Evolutionary conservation across 257 asterid species (phyloP), one percentile per base, ranked within the genome.

Genomic region (Nyctanthes arbortristis): DNA sequence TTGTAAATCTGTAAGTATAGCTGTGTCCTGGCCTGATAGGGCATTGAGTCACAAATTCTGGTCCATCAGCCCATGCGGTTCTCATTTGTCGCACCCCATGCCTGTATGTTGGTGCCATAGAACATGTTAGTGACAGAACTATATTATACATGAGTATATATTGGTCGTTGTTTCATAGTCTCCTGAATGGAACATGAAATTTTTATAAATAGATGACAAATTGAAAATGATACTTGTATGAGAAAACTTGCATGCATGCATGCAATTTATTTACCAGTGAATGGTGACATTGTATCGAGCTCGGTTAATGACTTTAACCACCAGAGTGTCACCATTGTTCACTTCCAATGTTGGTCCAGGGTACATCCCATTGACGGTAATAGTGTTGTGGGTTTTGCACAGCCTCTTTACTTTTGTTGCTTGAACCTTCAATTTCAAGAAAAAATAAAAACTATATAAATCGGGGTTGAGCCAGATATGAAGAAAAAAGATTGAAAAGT

Each of bases 11-110:
- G 77, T 91, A 91, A 2, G 92, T 88, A 82, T 91, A 91, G 66
- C 88, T 91, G 32, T 85, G 86, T 62, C 95, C 97, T 4, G 97
- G 97, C 75, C 87, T 85, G 24, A 91, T 87, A 2, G 97, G 97
- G 81, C 97, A 91, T 66, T 91, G 96, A 35, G 97, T 91, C 78
- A 91, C 82, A 49, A 88, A 91, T 61, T 91, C 97, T 6, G 97
- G 97, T 49, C 97, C 97, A 35, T 91, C 97, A 6, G 97, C 85
- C 97, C 97, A 91, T 40, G 86, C 97, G 0, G 95, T 87, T 58
- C 96, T 80, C 54, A 91, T 76, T 75, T 91, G 97, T 74, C 97
- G 74, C 30, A 88, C 62, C 0, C 97, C 97, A 22, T 91, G 97
- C 97, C 97, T 91, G 55, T 32, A 28, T 56, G 31, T 76, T 69